Conservation (phyloP, 495 filamentous ascomycete species). For the Penicillium alfredii region DNA sequence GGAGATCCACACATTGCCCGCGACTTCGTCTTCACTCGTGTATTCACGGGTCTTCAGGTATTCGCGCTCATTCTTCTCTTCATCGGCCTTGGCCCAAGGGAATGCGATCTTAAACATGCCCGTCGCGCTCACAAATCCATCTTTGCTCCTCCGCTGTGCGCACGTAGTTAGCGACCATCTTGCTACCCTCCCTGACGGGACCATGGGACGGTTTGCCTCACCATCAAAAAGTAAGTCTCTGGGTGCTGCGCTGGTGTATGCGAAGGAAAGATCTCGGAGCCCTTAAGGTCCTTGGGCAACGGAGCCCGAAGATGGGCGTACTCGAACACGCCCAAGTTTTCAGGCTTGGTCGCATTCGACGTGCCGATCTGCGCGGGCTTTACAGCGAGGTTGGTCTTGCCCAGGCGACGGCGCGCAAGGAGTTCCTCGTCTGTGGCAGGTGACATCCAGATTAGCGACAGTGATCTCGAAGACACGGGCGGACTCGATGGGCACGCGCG, state of each 20-base stretch:
- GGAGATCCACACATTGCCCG: constrained; percentile 94
- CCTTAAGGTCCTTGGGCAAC: constrained; percentile 75
- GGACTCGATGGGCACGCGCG: constrained; percentile 10
- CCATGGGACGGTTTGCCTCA: constrained; percentile 28
- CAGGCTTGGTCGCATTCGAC: constrained; percentile 58
- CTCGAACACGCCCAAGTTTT: constrained; percentile 78
- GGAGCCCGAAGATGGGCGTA: constrained; percentile 93
- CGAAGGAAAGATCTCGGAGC: constrained; percentile 85
- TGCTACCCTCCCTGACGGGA: background rate
- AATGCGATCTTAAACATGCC: constrained; percentile 99
- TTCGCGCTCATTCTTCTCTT: constrained; percentile 81
- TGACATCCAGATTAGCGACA: constrained; percentile 25
- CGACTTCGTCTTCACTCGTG: constrained; percentile 85
- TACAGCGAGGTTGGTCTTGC: constrained; percentile 84
- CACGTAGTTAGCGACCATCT: constrained; percentile 3
- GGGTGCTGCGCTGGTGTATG: constrained; percentile 51
- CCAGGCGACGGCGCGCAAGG: constrained; percentile 76
- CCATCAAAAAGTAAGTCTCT: constrained; percentile 94
- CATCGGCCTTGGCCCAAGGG: constrained; percentile 77
- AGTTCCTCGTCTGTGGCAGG: constrained; percentile 65
- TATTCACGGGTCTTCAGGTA: constrained; percentile 71
- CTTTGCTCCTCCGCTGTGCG: constrained; percentile 73
- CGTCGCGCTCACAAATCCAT: constrained; percentile 91
- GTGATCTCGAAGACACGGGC: background rate
- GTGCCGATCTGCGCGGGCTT: constrained; percentile 62